Evolutionary conservation across 2,329 filamentous ascomycete species (phyloP), one percentile per base, ranked within the genome.

Genomic region (Fusarium xylarioides): DNA sequence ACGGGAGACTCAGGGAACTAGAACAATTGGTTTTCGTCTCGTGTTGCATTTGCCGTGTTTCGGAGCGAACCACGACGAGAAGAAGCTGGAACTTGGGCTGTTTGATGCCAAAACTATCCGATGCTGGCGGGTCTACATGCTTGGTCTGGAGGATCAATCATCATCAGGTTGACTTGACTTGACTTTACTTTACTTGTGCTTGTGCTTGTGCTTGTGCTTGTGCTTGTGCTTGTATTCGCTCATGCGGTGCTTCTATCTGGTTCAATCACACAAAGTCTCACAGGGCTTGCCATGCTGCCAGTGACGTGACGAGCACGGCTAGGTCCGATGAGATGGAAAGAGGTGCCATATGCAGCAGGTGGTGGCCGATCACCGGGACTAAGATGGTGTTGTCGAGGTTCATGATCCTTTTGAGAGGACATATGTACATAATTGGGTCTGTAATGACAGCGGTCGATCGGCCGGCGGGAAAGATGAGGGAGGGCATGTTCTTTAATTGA

Each of bases 291-390:
- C 26, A 52, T 58, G 55, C 23, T 58, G 56, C 50, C 42, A 58
- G 55, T 63, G 62, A 49, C 70, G 49, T 56, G 52, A 55, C 30
- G 34, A 40, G 26, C 14, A 50, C 40, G 26, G 32, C 21, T 40
- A 38, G 38, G 34, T 54, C 55, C 53, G 30, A 63, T 38, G 46
- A 37, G 68, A 50, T 57, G 38, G 50, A 30, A 28, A 49, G 37
- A 30, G 35, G 34, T 40, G 60, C 67, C 67, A 49, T 42, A 71
- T 71, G 5, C 43, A 66, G 70, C 53, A 70, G 70, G 71, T 73
- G 47, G 42, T 59, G 12, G 63, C 47, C 54, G 58, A 63, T 68
- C 65, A 60, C 56, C 46, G 35, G 43, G 37, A 53, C 37, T 49
- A 59, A 64, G 66, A 61, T 72, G 69, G 60, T 71, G 54, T 67